These are phyloP conservation scores for Ricinus communis DNA, from an alignment of 345 rosid species.

Conservation along the genomic window DNA sequence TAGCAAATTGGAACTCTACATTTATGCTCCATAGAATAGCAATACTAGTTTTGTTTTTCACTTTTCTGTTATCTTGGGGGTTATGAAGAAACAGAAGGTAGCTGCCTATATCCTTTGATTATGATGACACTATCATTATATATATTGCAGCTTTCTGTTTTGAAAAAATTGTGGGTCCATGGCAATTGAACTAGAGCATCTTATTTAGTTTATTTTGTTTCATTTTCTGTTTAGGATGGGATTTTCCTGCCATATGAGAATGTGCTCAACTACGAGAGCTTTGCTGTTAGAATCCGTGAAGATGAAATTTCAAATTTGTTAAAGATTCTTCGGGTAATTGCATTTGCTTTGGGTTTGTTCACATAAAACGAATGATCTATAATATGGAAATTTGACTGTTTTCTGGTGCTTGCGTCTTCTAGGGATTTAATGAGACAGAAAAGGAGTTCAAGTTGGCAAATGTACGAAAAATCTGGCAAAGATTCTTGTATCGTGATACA, in stretches of 20 bases:
- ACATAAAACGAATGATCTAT: not conserved
- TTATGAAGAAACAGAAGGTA: not conserved
- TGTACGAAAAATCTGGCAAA: constrained; percentile 82
- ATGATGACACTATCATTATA: not conserved
- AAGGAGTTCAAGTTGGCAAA: constrained; percentile 60
- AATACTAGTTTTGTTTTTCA: not conserved
- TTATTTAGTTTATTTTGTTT: not conserved
- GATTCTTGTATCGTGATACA: constrained; percentile 80
- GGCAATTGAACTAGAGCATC: not conserved
- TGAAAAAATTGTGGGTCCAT: not conserved
- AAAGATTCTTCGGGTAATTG: constrained; percentile 75
- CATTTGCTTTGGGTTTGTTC: constrained; percentile 1
- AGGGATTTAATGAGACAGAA: constrained; percentile 79
- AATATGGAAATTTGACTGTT: constrained; percentile 6
- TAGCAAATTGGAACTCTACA: not conserved
- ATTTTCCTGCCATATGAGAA: constrained; percentile 93
- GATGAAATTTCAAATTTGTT: constrained; percentile 87
- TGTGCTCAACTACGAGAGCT: constrained; percentile 89
- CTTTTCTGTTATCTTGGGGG: not conserved
- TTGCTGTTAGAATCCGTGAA: constrained; percentile 78
- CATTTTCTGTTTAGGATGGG: constrained; percentile 66
- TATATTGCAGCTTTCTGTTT: not conserved
- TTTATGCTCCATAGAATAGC: not conserved
- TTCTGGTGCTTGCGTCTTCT: constrained; percentile 14
- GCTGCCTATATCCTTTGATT: not conserved